Base-by-base conservation (phyloP, 1,284 basidiomycete genomes). In the Pterulicium gracile region DNA sequence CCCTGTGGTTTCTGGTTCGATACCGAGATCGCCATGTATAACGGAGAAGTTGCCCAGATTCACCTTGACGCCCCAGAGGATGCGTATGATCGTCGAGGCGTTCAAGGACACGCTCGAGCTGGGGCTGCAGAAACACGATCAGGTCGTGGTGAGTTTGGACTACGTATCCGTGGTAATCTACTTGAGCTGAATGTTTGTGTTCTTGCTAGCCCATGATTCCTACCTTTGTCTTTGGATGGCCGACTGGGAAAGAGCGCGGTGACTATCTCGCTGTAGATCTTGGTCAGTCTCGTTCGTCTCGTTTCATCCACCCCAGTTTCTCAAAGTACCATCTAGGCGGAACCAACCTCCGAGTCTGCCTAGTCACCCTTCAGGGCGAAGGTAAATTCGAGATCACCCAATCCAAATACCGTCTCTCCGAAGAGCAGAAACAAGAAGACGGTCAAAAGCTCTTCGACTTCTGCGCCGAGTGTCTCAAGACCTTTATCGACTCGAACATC, bases 361-460 rank as follows among this genome's bases (percentile, higher is more conserved):
- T 97, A 50, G 95, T 99, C 47, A 88, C 84, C 17, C 73, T 98
- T 13, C 80, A 88, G 56, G 95, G 95, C 19, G 73, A 81, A 4
- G 93, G 95, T 51, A 92, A 95, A 70, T 98, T 98, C 63, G 93
- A 98, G 67, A 88, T 98, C 58, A 95, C 92, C 0, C 95, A 98
- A 55, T 88, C 92, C 45, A 98, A 98, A 67, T 98, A 98, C 67
- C 86, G 93, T 49, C 77, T 98, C 46, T 87, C 90, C 1, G 95
- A 98, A 59, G 96, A 98, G 58, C 95, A 98, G 66, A 98, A 98
- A 68, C 93, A 96, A 54, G 88, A 87, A n/a, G 93, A 98, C 32
- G 95, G 94, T 3, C 83, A 91, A 61, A 81, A 85, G 51, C 69
- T 98, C 48, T 95, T 98, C 55, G 96, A 99, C 67, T 98, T 98